A percentile compares a stretch with the other conserved stretches of the same genome.
phyloP scores from a whole-genome alignment of 1,139 yeast species.

The Lipomyces yarrowii region DNA sequence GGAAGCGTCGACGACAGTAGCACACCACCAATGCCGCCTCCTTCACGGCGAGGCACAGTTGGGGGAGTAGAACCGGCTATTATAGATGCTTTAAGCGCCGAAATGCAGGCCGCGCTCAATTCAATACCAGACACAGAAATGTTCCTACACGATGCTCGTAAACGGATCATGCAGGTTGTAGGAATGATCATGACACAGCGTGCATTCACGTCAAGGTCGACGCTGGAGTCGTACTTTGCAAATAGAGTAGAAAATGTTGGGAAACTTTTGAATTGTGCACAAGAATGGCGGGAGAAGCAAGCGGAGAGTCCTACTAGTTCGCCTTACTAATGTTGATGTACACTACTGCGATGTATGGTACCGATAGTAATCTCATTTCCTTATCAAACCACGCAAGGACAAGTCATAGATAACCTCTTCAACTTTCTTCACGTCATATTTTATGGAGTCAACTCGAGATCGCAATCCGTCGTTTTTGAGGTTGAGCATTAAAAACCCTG shows the following conservation, averaged over 20 bases:
- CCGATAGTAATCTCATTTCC: background rate
- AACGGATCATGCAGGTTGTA: conserved; percentile 37
- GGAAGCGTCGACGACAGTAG: background rate
- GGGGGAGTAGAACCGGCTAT: conserved; percentile 5
- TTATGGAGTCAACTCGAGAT: conserved; percentile 41
- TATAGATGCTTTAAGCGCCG: conserved; percentile 2
- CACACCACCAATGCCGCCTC: background rate
- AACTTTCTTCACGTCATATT: conserved; percentile 44
- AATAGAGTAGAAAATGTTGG: conserved; percentile 8
- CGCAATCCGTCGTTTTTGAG: conserved; percentile 43
- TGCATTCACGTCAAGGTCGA: conserved; percentile 35
- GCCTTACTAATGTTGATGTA: background rate
- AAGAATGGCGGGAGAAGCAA: conserved; percentile 1
- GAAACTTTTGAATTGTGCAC: background rate
- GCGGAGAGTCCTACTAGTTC: background rate
- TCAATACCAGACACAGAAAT: conserved; percentile 20
- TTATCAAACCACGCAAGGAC: conserved; percentile 36
- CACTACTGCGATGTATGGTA: background rate
- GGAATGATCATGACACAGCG: conserved; percentile 36
- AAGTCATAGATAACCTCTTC: conserved; percentile 43
- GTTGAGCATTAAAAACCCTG: conserved; percentile 40
- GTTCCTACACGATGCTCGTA: conserved; percentile 35
- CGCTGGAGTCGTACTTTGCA: conserved; percentile 34
- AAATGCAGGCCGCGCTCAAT: conserved; percentile 6
- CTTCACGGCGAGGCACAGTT: background rate